Evolutionary conservation across 2,329 filamentous ascomycete species (phyloP), one percentile per base, ranked within the genome.

Genomic region (Zymoseptoria ardabiliae): DNA sequence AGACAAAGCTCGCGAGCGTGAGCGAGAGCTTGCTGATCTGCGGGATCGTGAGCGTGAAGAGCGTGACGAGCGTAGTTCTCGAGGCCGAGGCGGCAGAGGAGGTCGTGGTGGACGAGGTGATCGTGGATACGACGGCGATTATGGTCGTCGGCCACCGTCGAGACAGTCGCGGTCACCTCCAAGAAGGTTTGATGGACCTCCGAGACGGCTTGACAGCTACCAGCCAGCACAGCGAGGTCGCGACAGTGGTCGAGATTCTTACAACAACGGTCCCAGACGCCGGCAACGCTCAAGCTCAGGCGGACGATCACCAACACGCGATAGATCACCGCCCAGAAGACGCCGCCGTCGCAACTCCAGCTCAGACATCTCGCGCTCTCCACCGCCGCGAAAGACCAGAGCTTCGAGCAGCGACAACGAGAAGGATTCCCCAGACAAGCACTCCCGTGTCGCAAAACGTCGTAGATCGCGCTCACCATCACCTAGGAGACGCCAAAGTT

Each of bases 1-100:
- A 41, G 91, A 94, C 66, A 89, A 87, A 72, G 87, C 87, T 50
- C 89, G 89, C 25, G 89, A 94, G 71, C 86, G 89, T 70, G 83
- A 85, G 25, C 86, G 87, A 57, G 82, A 82, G 57, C 84, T 86
- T 67, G 85, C 87, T 64, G 88, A 93, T 69, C 84, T 28, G 25
- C 25, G 87, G 58, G 82, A 89, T 60, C 82, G 86, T 66, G 81
- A 84, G 54, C 85, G 89, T 59, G 89, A 94, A 61, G 86, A 89
- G 57, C 77, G 76, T 22, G 68, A 71, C 56, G 76, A 76, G 25
- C 68, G 71, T 53, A 67, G 81, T 55, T 58, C 64, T 63, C 76
- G 78, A 52, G 76, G 75, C 56, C 77, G 81, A 61, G 78, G 79
- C 49, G 78, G 79, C 50, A 55, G 62, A 23, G 61, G 61, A 50